Conservation (phyloP, 208 protist genomes). For the Leishmania gerbilli region DNA sequence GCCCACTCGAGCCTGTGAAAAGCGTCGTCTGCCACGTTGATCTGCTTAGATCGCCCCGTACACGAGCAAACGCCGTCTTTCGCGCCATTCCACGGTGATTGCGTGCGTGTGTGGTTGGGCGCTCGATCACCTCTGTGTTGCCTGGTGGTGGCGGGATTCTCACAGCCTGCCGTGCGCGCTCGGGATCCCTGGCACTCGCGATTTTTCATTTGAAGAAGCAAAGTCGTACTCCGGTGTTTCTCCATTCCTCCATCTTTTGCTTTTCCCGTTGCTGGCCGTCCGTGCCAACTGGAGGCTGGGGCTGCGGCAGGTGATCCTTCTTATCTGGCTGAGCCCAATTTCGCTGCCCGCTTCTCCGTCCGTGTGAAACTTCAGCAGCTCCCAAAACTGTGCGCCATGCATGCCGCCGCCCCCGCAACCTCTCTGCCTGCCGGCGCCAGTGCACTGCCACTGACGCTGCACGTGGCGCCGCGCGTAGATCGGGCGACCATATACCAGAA, state of each 20-base stretch:
- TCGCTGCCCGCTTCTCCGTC: background rate
- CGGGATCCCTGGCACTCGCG: background rate
- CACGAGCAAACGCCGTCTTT: background rate
- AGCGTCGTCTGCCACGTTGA: too few relatives aligned
- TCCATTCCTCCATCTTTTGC: background rate
- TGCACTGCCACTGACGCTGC: slow-evolving; percentile 21
- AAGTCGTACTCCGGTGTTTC: background rate
- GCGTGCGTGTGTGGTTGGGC: background rate
- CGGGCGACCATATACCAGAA: slow-evolving; percentile 29
- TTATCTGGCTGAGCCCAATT: background rate
- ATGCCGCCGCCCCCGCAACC: too few relatives aligned
- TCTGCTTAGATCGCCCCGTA: too few relatives aligned
- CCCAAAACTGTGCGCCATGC: background rate
- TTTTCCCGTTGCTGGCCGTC: too few relatives aligned
- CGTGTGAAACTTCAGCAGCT: background rate
- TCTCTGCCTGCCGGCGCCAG: background rate
- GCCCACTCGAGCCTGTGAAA: background rate
- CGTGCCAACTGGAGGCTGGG: background rate
- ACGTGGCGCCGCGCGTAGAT: slow-evolving; percentile 29
- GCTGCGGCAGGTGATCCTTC: background rate
- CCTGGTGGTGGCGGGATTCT: background rate
- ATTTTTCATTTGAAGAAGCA: background rate
- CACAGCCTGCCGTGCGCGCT: background rate
- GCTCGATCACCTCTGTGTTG: background rate
- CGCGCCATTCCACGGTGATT: background rate